phyloP scores from a whole-genome alignment of 768 basidiomycete genomes.

The Amanita muscaria region DNA sequence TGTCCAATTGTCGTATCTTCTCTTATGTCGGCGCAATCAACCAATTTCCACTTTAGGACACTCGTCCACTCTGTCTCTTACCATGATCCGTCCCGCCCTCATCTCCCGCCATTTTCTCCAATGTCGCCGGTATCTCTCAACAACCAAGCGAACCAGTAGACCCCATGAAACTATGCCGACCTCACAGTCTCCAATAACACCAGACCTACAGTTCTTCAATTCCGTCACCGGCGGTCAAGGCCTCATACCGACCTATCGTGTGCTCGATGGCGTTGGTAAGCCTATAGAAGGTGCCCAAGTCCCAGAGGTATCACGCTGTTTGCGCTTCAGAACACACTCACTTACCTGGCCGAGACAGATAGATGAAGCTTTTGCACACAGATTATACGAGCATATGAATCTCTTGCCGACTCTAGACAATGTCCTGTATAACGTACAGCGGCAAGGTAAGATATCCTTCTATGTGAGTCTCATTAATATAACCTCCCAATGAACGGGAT shows the following conservation, averaged over 20 bases:
- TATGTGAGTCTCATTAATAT: slow-evolving; percentile 45
- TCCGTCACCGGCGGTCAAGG: slow-evolving; percentile 51
- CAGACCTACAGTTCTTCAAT: slow-evolving; percentile 74
- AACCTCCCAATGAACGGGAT: not conserved
- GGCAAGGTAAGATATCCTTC: slow-evolving; percentile 89
- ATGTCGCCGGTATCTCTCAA: slow-evolving; percentile 5
- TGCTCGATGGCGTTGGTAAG: slow-evolving; percentile 74
- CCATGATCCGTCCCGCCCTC: slow-evolving; percentile 27
- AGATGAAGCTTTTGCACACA: slow-evolving; percentile 56
- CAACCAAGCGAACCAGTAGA: slow-evolving; percentile 7
- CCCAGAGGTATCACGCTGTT: slow-evolving; percentile 50
- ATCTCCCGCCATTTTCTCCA: slow-evolving; percentile 5
- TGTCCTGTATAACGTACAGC: slow-evolving; percentile 83
- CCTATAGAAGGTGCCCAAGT: slow-evolving; percentile 64
- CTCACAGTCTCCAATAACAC: slow-evolving; percentile 52
- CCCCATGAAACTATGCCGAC: slow-evolving; percentile 27
- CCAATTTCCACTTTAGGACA: too few relatives aligned
- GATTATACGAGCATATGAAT: slow-evolving; percentile 73
- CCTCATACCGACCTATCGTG: slow-evolving; percentile 78
- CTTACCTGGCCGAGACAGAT: slow-evolving; percentile 34
- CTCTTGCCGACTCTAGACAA: slow-evolving; percentile 80
- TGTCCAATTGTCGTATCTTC: too few relatives aligned
- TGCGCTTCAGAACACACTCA: not conserved
- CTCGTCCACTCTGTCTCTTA: too few relatives aligned
- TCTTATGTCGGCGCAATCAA: too few relatives aligned